Conservation (phyloP, 1,284 basidiomycete genomes). For the Ustilago vetiveriae region DNA sequence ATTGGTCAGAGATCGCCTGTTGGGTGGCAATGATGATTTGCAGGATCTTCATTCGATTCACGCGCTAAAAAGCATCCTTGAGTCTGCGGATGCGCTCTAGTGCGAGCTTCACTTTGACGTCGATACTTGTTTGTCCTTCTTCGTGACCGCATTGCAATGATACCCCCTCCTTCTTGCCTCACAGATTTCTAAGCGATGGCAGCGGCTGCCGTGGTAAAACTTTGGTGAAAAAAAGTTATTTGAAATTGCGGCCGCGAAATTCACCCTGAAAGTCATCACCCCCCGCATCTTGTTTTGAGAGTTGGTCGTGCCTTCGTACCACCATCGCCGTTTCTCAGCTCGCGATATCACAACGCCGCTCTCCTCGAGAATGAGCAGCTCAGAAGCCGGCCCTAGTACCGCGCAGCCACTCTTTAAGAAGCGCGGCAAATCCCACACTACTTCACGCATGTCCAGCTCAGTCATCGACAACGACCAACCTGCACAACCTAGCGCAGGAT, state of each 20-base stretch:
- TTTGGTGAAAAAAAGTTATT: background rate
- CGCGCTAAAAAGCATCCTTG: conserved; percentile 23
- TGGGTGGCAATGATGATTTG: conserved; percentile 46
- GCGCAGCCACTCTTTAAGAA: conserved; percentile 31
- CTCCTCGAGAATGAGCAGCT: conserved; percentile 2
- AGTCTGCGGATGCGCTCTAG: conserved; percentile 24
- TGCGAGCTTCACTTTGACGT: background rate
- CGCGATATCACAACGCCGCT: background rate
- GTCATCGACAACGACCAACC: conserved; percentile 1
- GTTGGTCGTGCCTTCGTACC: background rate
- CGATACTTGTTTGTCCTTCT: too few species aligned
- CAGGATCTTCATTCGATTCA: conserved; percentile 11
- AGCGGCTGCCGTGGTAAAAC: too few species aligned
- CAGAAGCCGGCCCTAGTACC: conserved; percentile 20
- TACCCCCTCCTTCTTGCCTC: background rate
- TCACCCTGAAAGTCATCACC: background rate
- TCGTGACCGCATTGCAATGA: conserved; percentile 1
- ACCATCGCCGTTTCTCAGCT: conserved; percentile 15
- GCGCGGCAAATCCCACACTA: conserved; percentile 5
- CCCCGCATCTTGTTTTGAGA: too few species aligned
- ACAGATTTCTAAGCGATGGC: background rate
- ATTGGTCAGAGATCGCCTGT: conserved; percentile 21
- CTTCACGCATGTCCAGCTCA: conserved; percentile 10
- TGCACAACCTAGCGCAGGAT: background rate
- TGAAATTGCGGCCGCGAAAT: conserved; percentile 3